Percentiles rank a stretch among this genome's conserved stretches.
Conservation (phyloP, 176 grass and related monocot species). For the Oryza australiensis region DNA sequence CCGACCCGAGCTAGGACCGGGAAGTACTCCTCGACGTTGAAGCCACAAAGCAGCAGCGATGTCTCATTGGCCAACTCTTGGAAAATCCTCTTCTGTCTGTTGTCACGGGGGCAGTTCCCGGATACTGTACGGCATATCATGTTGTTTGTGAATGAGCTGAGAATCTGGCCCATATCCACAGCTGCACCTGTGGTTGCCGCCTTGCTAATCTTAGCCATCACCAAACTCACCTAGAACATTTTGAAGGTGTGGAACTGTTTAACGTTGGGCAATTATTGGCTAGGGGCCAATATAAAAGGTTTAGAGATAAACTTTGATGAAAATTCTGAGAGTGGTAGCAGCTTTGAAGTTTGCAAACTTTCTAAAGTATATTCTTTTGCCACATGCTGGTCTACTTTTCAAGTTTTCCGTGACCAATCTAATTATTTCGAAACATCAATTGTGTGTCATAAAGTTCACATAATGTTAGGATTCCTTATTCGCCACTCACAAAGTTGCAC, state of each 20-base stretch:
- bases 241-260: background rate
- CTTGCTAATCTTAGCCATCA: constrained; percentile 9
- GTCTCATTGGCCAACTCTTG: background rate
- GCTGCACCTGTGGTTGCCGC: background rate
- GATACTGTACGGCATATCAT: constrained; percentile 29
- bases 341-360: too few relatives aligned
- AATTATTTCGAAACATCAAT: too few relatives aligned
- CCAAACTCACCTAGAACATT: background rate
- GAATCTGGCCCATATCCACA: constrained; percentile 26
- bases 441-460: too few relatives aligned
- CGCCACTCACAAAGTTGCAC: too few relatives aligned
- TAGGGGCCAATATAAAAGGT: too few relatives aligned
- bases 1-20: constrained; percentile 29
- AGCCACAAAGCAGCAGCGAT: background rate
- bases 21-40: constrained; percentile 43
- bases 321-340: too few relatives aligned
- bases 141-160: constrained; percentile 28
- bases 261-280: background rate
- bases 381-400: too few relatives aligned
- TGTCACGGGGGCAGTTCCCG: background rate
- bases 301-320: too few relatives aligned
- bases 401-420: too few relatives aligned
- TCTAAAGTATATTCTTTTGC: too few relatives aligned
- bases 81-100: constrained; percentile 14
- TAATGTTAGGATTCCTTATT: too few relatives aligned